phyloP scores from a whole-genome alignment of 768 basidiomycete species.

The Hypholoma fasciculare region DNA sequence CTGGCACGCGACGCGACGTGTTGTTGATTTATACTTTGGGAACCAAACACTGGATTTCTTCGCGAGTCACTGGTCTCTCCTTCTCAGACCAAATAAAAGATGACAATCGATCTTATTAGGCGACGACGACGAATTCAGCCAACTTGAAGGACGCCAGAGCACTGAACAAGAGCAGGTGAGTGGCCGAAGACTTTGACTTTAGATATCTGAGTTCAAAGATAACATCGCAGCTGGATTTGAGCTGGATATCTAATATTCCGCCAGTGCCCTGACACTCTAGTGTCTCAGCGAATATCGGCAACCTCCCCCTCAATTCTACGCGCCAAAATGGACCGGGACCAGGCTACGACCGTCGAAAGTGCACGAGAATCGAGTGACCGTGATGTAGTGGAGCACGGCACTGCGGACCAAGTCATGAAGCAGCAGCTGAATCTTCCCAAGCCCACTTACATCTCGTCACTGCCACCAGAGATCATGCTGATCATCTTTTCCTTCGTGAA shows the following conservation, averaged over 20 bases:
- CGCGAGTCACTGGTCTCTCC: too few species aligned
- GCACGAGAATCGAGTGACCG: not conserved
- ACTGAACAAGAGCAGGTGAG: too few species aligned
- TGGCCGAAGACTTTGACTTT: too few species aligned
- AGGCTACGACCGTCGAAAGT: not conserved
- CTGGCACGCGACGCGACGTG: conserved; percentile 20
- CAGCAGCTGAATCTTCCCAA: not conserved
- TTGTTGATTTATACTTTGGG: not conserved
- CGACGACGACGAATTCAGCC: too few species aligned
- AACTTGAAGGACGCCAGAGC: too few species aligned
- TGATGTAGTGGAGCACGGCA: not conserved
- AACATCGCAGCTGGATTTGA: too few species aligned
- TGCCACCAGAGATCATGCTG: not conserved
- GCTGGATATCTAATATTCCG: too few species aligned
- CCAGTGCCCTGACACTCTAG: too few species aligned
- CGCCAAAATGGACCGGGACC: not conserved
- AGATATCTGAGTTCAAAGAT: too few species aligned
- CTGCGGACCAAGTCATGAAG: not conserved
- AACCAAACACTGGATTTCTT: not conserved
- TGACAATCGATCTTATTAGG: too few species aligned
- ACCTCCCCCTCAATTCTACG: not conserved
- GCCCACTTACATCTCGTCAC: not conserved
- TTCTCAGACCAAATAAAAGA: too few species aligned
- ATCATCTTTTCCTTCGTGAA: not conserved
- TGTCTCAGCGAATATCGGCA: too few species aligned